phyloP scores from a whole-genome alignment of 2,329 filamentous ascomycete species.

The Microdochium trichocladiopsis region DNA sequence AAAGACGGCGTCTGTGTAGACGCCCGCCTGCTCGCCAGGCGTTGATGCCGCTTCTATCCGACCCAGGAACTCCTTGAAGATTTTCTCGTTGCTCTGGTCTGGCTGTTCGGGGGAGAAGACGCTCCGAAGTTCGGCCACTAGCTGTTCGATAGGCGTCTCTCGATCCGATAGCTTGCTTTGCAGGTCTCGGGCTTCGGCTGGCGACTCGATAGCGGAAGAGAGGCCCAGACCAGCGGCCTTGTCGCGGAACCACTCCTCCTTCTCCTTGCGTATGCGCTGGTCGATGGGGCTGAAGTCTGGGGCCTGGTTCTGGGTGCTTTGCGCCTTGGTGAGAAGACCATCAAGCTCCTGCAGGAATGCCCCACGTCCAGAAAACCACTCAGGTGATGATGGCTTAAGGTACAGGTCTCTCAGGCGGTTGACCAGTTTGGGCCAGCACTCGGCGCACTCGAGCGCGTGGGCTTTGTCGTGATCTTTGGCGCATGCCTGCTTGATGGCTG shows the following conservation, averaged over 20 bases:
- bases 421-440: slow-evolving; percentile 40
- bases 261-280: slow-evolving; percentile 41
- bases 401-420: slow-evolving; percentile 36
- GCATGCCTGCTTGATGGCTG: slow-evolving; percentile 35
- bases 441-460: slow-evolving; percentile 35
- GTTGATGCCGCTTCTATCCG: slow-evolving; percentile 23
- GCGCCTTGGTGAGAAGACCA: slow-evolving; percentile 38
- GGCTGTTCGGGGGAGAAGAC: slow-evolving; percentile 11
- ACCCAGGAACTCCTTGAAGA: slow-evolving; percentile 21
- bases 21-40: slow-evolving; percentile 24
- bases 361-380: slow-evolving; percentile 43
- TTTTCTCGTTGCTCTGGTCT: slow-evolving; percentile 10
- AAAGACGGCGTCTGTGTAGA: slow-evolving; percentile 35
- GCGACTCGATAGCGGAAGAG: slow-evolving; percentile 14
- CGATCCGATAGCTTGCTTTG: slow-evolving; percentile 19
- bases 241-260: slow-evolving; percentile 44
- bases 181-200: slow-evolving; percentile 13
- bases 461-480: slow-evolving; percentile 31
- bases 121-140: slow-evolving; percentile 15
- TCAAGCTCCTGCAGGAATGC: slow-evolving; percentile 44
- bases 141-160: slow-evolving; percentile 14
- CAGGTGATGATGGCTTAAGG: slow-evolving; percentile 18
- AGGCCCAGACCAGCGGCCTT: slow-evolving; percentile 17
- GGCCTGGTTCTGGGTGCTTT: slow-evolving; percentile 28
- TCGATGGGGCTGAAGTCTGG: slow-evolving; percentile 35